Evolutionary conservation across 805 yeast species (phyloP), one percentile per base, ranked within the genome.

Genomic region (Nakazawaea wickerhamii): DNA sequence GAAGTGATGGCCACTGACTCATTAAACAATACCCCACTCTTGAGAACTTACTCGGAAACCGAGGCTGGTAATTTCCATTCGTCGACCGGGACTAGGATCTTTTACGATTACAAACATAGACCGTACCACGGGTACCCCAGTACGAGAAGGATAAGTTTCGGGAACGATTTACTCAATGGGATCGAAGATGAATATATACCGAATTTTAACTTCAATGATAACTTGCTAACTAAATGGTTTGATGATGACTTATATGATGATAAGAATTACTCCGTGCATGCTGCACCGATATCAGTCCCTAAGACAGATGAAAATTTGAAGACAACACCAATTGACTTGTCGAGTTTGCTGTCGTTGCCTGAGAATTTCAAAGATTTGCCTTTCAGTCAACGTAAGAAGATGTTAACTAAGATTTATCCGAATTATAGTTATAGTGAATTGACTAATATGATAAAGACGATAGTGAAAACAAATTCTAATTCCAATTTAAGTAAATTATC

Each of bases 101-200:
- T 58, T 48, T 79, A 77, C 52, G 82, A 77, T 54, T 70, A 71
- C 34, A 63, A 62, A 35, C 72, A 75, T 44, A 60, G 81, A 34
- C 75, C 79, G 2, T 61, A 54, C 30, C 54, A 52, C 30, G 36
- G 41, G 6, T 30, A n/a, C 21, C 38, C 43, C 19, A 28, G 40
- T 14, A 31, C 40, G 4, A 36, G 44, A 30, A 39, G 43, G 20
- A 33, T 32, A 18, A 37, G 39, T 19, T 41, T 32, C 34, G 33
- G 14, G 20, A 30, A 32, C 33, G 41, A 40, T 4, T 48, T 55
- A 28, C 54, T 44, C 15, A 23, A 18, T 26, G 89, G 87, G 1
- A 64, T 83, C 50, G 83, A 79, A 52, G 91, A 84, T 56, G 93
- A 85, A 54, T 84, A 84, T 52, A 72, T 85, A 13, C 91, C 91